Conservation (phyloP, 306 rosid genomes). For the Prinsepia uniflora region DNA sequence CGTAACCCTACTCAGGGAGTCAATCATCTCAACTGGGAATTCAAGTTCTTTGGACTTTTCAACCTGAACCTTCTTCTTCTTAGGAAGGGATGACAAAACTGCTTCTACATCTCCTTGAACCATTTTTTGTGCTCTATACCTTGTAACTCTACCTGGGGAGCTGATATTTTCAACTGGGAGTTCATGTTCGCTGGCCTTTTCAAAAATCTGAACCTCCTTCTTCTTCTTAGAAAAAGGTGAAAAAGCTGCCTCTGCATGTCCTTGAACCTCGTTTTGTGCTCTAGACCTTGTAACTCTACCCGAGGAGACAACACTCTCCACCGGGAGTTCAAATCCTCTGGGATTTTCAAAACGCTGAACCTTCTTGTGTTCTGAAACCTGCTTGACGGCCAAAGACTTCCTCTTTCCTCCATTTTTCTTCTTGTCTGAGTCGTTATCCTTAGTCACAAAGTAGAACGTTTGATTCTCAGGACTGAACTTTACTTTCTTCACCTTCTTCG, state of each 20-base stretch:
- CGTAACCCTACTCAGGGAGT: background rate
- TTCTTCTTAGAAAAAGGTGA: background rate
- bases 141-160: conserved; percentile 1
- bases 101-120: conserved; percentile 1
- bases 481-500: conserved; percentile 19
- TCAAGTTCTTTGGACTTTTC: background rate
- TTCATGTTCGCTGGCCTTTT: background rate
- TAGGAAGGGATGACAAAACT: background rate
- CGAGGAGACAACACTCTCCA: background rate
- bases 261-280: conserved; percentile 6
- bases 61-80: conserved; percentile 17
- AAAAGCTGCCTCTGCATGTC: background rate
- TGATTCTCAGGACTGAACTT: conserved; percentile 35
- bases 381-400: conserved; percentile 10
- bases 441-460: conserved; percentile 22
- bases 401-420: conserved; percentile 5
- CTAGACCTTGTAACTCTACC: conserved; percentile 20
- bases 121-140: conserved; percentile 10
- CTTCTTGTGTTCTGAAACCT: background rate
- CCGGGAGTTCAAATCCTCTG: background rate
- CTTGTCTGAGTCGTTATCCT: conserved; percentile 20
- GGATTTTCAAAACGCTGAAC: background rate
- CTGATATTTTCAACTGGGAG: background rate
- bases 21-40: background rate
- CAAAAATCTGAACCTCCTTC: background rate